Evolutionary conservation across 2,329 filamentous ascomycete genomes (phyloP), one percentile per base, ranked within the genome.

Genomic region (Rhinocladiella similis): DNA sequence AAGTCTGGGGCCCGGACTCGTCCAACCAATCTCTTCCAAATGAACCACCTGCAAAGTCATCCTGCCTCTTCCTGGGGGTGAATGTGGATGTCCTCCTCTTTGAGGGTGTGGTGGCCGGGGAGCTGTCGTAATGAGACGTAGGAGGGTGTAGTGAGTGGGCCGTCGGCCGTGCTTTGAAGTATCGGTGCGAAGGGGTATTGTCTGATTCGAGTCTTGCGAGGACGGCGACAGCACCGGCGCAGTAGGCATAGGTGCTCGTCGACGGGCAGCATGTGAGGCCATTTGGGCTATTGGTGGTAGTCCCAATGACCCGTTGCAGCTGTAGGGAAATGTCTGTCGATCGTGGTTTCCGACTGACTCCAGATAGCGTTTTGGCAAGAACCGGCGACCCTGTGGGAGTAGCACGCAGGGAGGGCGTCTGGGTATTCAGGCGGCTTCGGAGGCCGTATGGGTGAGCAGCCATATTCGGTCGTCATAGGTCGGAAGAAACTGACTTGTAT

Each of bases 151-250:
- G 72, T 5, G 90, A 88, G 19, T 86, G 85, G 10, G 80, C 79
- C 9, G 80, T 80, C 10, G 92, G 91, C 29, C 90, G 84, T 39
- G 93, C 94, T 68, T 91, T 85, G 76, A 90, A 97, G 77, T 97
- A 97, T 57, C 91, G 87, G 71, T 97, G 93, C 1, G 82, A 82
- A 67, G 87, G 73, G 57, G 77, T 72, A 60, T 81, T 68, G 29
- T 89, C 80, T 50, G 85, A 83, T 62, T 90, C 84, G 50, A 97
- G 80, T 64, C 89, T 86, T 6, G 92, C 90, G 16, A 97, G 84
- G 0, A 99, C 90, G n/a, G 91, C 93, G 42, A 93, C 91, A 9
- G 91, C 94, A 53, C 94, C 94, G 7, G 94, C 93, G 61, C 91
- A 92, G 71, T 96, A 94, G 53, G 91, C 91, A 73, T 97, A 96